phyloP scores from a whole-genome alignment of 129 eudicot genomes.

The sunflower (Helianthus annuus) region DNA sequence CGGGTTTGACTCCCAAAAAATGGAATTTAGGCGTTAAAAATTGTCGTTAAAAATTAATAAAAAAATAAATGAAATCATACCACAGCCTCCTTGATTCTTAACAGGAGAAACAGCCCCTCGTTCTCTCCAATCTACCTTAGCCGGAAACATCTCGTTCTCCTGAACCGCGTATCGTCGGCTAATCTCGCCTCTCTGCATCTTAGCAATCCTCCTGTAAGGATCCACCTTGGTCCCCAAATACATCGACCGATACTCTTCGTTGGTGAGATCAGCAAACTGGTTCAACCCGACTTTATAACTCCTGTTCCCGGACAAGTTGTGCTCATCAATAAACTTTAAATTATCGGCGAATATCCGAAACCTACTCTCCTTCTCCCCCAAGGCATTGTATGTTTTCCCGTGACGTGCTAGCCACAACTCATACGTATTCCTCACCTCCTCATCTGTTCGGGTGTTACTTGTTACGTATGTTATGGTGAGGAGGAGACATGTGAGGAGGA shows the following conservation, averaged over 20 bases:
- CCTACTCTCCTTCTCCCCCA: constrained; percentile 66
- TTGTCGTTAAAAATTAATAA: too few species aligned
- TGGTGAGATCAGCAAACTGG: constrained; percentile 80
- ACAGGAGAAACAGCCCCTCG: constrained; percentile 77
- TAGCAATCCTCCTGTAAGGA: constrained; percentile 50
- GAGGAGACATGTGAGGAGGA: constrained; percentile 36
- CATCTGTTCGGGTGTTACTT: constrained; percentile 36
- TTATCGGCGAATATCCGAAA: constrained; percentile 71
- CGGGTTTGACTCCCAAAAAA: too few species aligned
- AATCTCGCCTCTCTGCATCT: constrained; percentile 39
- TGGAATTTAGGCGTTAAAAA: too few species aligned
- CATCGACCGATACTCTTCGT: constrained; percentile 64
- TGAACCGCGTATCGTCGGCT: constrained; percentile 54
- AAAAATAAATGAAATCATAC: constrained; percentile 24
- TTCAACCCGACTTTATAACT: constrained; percentile 75
- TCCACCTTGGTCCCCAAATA: constrained; percentile 63
- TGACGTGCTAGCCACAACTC: constrained; percentile 63
- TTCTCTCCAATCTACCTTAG: constrained; percentile 78
- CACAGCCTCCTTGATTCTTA: constrained; percentile 83
- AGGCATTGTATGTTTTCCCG: constrained; percentile 58
- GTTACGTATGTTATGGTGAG: constrained; percentile 36
- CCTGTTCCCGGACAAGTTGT: constrained; percentile 49
- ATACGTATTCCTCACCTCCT: constrained; percentile 60
- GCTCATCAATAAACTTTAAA: constrained; percentile 68
- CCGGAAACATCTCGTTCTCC: constrained; percentile 51